These are phyloP conservation scores for Alisma plantagoaquatica DNA, from an alignment of 106 monocot genomes.

Conservation along the genomic window DNA sequence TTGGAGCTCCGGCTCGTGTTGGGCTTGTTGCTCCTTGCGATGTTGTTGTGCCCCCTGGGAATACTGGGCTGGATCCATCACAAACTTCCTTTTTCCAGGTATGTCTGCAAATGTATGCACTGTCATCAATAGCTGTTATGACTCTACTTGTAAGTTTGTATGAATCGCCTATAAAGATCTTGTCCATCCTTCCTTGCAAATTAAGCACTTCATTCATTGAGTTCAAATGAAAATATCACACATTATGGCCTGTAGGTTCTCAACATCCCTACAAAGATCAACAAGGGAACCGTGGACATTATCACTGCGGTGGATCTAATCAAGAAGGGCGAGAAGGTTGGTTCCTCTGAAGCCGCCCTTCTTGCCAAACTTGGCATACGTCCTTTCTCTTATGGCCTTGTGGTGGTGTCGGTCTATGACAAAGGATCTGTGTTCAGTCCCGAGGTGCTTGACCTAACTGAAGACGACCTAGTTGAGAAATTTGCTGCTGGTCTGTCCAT, in stretches of 20 bases:
- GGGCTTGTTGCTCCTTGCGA: constrained; percentile 57
- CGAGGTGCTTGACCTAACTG: constrained; percentile 74
- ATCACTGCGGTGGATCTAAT: constrained; percentile 84
- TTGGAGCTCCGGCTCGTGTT: constrained; percentile 60
- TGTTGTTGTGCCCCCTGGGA: too few relatives aligned
- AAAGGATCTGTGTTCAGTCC: too few relatives aligned
- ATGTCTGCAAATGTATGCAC: background rate
- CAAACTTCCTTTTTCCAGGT: too few relatives aligned
- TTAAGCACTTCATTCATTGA: background rate
- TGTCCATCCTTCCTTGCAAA: background rate
- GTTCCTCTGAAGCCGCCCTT: constrained; percentile 72
- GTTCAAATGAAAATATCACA: too few relatives aligned
- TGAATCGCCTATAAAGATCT: too few relatives aligned
- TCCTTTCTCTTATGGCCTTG: constrained; percentile 81
- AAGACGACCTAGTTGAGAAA: constrained; percentile 65
- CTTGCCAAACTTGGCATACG: constrained; percentile 87
- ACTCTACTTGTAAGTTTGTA: too few relatives aligned
- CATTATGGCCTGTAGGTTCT: constrained; percentile 72
- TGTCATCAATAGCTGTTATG: too few relatives aligned
- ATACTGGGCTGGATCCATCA: too few relatives aligned
- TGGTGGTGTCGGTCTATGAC: constrained; percentile 52
- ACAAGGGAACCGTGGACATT: constrained; percentile 86
- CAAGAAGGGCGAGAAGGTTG: too few relatives aligned
- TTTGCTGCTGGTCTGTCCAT: constrained; percentile 59
- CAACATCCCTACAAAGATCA: too few relatives aligned